Base-by-base conservation (phyloP, 495 filamentous ascomycete species). In the Daldinia caldariorum region DNA sequence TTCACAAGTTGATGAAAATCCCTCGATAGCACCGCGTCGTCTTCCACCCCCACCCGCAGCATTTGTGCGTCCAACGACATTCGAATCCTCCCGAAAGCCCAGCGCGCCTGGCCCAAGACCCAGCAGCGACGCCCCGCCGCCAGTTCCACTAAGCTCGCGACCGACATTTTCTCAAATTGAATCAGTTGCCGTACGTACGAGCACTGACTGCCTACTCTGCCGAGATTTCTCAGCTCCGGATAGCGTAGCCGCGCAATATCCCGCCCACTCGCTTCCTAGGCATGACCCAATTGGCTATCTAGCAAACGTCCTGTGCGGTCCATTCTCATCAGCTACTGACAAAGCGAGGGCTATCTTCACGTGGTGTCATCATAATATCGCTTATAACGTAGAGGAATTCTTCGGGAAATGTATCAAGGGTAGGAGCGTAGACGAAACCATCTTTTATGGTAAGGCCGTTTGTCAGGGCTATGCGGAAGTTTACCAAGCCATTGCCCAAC, bases 281-380 rank as follows among this genome's bases (percentile, higher is more conserved):
- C 79, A 83, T 1, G 89, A 94, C 75, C 75, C 80, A n/a, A 77
- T 85, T 12, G 83, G 80, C 14, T 90, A 90, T 83, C 86, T 99
- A 13, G 93, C 94, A 0, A 80, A 85, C 41, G 87, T 90, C 58
- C 86, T 98, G 26, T 94, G 92, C 54, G 77, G 83, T 7, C 93
- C 92, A 1, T 97, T 97, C 76, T 79, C 87, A 6, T 95, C 91
- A 2, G 69, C 78, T 0, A 97, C 94, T 2, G 95, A 98, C 77
- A 97, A 97, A 79, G 94, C 95, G 10, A 87, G 95, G 14, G 91
- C 85, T 8, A 90, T 99, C 63, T 99, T 99, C 78, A 92, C 92
- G 7, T 99, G 94, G 95, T 85, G 93, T 51, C 95, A 98, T 78
- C 90, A 99, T 78, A 98, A 97, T 73, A 88, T 99, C 65, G 82